Evolutionary conservation across 768 basidiomycete species (phyloP).

Genomic region (Auricularia cornea): DNA sequence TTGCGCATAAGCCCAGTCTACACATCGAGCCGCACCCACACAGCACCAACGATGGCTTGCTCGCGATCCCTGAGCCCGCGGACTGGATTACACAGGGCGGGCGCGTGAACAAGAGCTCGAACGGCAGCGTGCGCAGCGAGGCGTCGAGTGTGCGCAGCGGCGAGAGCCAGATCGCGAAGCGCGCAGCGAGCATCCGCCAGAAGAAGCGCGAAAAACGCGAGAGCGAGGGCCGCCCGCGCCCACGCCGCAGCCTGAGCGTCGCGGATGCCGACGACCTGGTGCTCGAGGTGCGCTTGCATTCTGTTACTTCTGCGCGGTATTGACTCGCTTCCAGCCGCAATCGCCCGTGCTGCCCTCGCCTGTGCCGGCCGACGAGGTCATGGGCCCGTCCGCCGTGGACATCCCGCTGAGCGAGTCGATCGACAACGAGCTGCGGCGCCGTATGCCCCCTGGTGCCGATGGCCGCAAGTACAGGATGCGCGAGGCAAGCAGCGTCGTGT

Average conservation of each 20-base stretch:
- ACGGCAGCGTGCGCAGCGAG: not conserved
- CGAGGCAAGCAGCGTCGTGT: slow-evolving; percentile 68
- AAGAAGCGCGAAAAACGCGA: slow-evolving; percentile 48
- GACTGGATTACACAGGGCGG: not conserved
- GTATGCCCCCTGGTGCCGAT: not conserved
- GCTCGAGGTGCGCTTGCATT: slow-evolving; percentile 2
- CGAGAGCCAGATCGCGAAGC: not conserved
- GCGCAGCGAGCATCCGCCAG: slow-evolving; percentile 23
- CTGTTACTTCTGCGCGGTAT: not conserved
- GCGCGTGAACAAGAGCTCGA: not conserved
- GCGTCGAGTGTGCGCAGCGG: not conserved
- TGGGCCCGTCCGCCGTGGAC: not conserved
- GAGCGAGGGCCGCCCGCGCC: slow-evolving; percentile 37
- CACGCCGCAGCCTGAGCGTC: slow-evolving; percentile 70
- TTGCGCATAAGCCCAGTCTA: no score
- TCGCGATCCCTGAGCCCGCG: not conserved
- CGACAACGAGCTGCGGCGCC: not conserved
- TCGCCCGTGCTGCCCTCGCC: not conserved
- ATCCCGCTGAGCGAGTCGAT: slow-evolving; percentile 10
- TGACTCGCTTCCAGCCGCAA: not conserved
- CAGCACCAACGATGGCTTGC: not conserved
- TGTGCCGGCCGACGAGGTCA: not conserved
- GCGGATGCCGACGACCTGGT: slow-evolving; percentile 50
- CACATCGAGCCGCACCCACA: no score
- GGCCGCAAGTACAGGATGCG: slow-evolving; percentile 72